Base-by-base conservation (phyloP, 2,329 filamentous ascomycete species). In the Scytalidium sp. region DNA sequence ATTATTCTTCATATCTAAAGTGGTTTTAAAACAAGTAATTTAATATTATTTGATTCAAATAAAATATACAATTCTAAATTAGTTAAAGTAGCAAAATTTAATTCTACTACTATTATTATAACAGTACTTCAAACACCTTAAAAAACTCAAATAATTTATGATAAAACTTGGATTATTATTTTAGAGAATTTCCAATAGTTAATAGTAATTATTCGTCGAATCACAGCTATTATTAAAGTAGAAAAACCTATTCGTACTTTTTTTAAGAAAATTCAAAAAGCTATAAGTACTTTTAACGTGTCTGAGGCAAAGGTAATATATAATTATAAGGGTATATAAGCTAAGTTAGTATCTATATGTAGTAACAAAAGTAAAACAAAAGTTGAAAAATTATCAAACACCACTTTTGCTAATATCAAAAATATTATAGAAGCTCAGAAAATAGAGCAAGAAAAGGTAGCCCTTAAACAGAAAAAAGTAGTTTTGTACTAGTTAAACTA, bases 11-110 rank as follows among this genome's bases (percentile, higher is more conserved):
- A 64, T 49, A 63, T 66, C 40, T 43, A 44, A 41, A 46, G 47
- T 56, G 52, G 53, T 43, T 66, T 66, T 52, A 20, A 46, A 59
- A 60, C 56, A 49, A 57, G 63, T 56, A 51, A 63, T 19, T 50
- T 68, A 46, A 51, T 64, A 41, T 61, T 60, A 46, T 54, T 57
- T 44, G 43, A 67, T 54, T 60, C 56, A 59, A 56, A 64, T 11
- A 57, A 51, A 21, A 60, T 67, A n/a, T 36, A 36, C 32, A 36
- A 36, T 36, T 36, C 32, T 4, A 36, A n/a, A n/a, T 15, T 36
- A 36, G 32, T 36, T 15, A 36, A n/a, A n/a, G 32, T 36, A 36
- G 32, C 11, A 36, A 36, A n/a, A n/a, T 8, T n/a, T 36, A 36
- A 15, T 15, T n/a, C 32, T 15, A 36, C 32, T 15, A 36, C 32